A percentile compares a stretch with the other conserved stretches of the same genome.
phyloP scores from a whole-genome alignment of 202 grass and related monocot species.

The Elaeis oleifera region DNA sequence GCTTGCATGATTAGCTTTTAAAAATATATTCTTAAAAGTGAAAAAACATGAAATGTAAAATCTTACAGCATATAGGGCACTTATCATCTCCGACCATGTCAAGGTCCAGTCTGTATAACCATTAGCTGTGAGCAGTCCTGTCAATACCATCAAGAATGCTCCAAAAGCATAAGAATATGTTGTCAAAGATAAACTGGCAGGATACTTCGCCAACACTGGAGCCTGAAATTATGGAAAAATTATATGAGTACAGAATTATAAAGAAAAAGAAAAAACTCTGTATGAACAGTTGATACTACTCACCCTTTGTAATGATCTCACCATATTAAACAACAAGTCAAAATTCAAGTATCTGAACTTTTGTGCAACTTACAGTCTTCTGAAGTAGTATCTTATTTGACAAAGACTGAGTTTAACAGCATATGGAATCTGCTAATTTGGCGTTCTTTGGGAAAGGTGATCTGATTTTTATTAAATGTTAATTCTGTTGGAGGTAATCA shows the following conservation, averaged over 20 bases:
- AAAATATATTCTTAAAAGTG: not conserved
- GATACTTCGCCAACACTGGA: constrained; percentile 69
- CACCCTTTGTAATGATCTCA: no score
- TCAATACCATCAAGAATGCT: constrained; percentile 72
- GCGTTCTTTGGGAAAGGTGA: no score
- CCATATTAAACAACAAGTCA: no score
- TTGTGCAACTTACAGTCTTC: no score
- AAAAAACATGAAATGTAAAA: not conserved
- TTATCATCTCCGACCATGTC: constrained; percentile 53
- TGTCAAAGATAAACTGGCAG: constrained; percentile 83
- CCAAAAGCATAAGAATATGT: constrained; percentile 82
- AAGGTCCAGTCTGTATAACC: constrained; percentile 77
- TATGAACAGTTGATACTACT: no score
- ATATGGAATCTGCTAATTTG: no score
- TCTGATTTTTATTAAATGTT: no score
- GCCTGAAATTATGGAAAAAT: constrained; percentile 36
- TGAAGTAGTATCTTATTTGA: no score
- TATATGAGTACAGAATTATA: not conserved
- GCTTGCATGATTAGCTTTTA: not conserved
- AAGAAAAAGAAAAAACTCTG: not conserved
- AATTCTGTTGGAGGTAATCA: no score
- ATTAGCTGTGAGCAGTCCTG: constrained; percentile 42
- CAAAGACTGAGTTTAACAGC: no score
- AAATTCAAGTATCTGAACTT: no score
- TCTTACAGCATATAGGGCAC: constrained; percentile 80